Evolutionary conservation across 2,329 filamentous ascomycete genomes (phyloP), one percentile per base, ranked within the genome.

Genomic region (Aspergillus neotritici): DNA sequence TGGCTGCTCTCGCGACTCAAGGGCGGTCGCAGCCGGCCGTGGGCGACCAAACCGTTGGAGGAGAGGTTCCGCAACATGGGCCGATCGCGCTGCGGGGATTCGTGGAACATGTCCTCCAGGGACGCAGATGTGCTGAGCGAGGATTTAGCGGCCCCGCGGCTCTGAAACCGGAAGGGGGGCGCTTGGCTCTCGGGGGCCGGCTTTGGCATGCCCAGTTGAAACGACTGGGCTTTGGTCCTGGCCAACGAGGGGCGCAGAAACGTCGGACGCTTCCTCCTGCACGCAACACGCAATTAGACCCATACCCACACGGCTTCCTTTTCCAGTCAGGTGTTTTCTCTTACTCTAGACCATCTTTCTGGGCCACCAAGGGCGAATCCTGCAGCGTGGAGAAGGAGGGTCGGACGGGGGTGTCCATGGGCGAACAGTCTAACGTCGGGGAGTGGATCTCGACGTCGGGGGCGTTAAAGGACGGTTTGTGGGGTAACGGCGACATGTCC

Each of bases 401-500:
- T 57, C 64, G 48, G 37, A 58, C 55, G 3, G 63, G 58, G 4
- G 63, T 63, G 21, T 74, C 74, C 43, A 67, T 65, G 5, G 69
- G 64, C 3, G 71, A 75, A 25, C 64, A 57, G 34, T 78, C 75
- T 7, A 84, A 84, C 2, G 84, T 85, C 2, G 88, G 87, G 25
- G 87, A 90, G 25, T 80, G 77, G 41, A 87, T 67, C 52, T 84
- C 82, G 50, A 86, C 73, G 53, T 84, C 76, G 25, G 75, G 65
- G 36, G 72, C 61, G 50, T 68, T 75, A 59, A 81, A 89, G 10
- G 85, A 77, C 25, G 78, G 73, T 73, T 95, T 96, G 73, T 95
- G 88, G 47, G 89, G 90, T 32, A 97, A 71, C 31, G 93, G 91
- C 34, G 91, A 96, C 66, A 96, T 83, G 61, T 97, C 90, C 88